Conservation (phyloP, 2,329 filamentous ascomycete species). For the Zarea fungicola region DNA sequence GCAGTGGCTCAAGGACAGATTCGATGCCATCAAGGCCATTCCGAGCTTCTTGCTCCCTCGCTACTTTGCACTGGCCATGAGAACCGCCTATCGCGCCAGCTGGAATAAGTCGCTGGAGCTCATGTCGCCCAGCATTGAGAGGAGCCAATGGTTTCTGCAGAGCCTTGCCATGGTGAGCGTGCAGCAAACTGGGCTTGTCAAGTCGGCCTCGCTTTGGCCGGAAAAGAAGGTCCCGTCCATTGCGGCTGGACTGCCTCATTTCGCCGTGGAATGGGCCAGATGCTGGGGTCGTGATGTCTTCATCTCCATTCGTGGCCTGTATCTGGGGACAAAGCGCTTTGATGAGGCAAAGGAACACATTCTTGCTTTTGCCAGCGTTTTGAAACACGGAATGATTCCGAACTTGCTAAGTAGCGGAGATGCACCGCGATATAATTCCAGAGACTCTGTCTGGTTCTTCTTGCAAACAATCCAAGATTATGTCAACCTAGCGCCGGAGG, state of each 20-base stretch:
- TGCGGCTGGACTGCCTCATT: constrained; percentile 90
- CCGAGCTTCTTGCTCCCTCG: constrained; percentile 87
- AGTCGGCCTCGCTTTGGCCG: constrained; percentile 87
- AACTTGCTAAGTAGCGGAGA: constrained; percentile 86
- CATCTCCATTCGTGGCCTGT: constrained; percentile 89
- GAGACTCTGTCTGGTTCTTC: constrained; percentile 98
- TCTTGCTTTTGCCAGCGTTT: constrained; percentile 84
- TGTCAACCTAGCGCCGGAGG: constrained; percentile 72
- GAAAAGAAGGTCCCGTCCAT: constrained; percentile 78
- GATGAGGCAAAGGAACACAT: constrained; percentile 91
- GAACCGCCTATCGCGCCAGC: constrained; percentile 81
- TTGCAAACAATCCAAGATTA: constrained; percentile 95
- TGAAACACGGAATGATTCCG: constrained; percentile 98
- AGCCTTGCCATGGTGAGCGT: constrained; percentile 85
- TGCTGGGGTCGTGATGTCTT: constrained; percentile 98
- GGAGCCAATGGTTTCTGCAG: constrained; percentile 85
- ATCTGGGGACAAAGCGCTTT: constrained; percentile 82
- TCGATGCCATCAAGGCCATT: constrained; percentile 76
- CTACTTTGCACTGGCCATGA: constrained; percentile 86
- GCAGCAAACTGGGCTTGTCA: constrained; percentile 83
- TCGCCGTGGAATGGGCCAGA: constrained; percentile 86
- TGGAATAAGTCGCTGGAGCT: constrained; percentile 72
- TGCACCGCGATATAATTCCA: constrained; percentile 85
- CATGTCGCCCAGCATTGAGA: constrained; percentile 69
- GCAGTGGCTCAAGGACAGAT: constrained; percentile 76